phyloP scores from a whole-genome alignment of 2,329 filamentous ascomycete species.

The Scortechinia acanthostroma region DNA sequence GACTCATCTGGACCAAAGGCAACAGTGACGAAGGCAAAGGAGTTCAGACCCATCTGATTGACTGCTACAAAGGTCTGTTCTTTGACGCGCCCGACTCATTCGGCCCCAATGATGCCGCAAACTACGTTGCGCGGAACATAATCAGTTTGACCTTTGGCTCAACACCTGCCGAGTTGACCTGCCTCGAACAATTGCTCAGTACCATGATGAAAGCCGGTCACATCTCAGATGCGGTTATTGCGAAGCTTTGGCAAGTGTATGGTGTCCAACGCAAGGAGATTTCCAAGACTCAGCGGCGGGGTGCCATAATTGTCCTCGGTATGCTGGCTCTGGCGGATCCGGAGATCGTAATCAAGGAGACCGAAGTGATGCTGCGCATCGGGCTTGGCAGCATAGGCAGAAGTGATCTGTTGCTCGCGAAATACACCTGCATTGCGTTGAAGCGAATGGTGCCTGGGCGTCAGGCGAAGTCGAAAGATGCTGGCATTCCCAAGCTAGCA shows the following conservation, averaged over 20 bases:
- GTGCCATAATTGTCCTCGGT: constrained; percentile 89
- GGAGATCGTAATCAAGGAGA: constrained; percentile 87
- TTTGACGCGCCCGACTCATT: constrained; percentile 91
- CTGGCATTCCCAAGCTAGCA: constrained; percentile 69
- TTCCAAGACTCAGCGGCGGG: constrained; percentile 80
- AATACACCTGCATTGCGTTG: constrained; percentile 90
- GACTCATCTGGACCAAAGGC: constrained; percentile 97
- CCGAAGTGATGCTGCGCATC: constrained; percentile 87
- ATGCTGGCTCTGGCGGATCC: constrained; percentile 93
- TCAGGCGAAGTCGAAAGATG: constrained; percentile 49
- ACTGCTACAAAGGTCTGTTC: constrained; percentile 91
- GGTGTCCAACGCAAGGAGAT: constrained; percentile 89
- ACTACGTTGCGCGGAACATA: constrained; percentile 96
- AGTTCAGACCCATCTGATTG: constrained; percentile 90
- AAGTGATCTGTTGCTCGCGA: constrained; percentile 78
- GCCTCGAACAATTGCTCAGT: constrained; percentile 84
- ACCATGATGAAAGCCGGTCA: constrained; percentile 96
- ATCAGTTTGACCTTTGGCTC: constrained; percentile 96
- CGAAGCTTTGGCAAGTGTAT: constrained; percentile 96
- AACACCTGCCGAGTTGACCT: constrained; percentile 89
- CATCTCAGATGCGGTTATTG: constrained; percentile 77
- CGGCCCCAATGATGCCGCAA: constrained; percentile 80
- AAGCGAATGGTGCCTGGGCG: constrained; percentile 82
- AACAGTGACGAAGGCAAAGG: constrained; percentile 99
- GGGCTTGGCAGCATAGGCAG: constrained; percentile 77